Percentiles rank a stretch among this genome's conserved stretches.
Evolutionary conservation across 768 basidiomycete species (phyloP).

Genomic region (Tulasnella sp.): DNA sequence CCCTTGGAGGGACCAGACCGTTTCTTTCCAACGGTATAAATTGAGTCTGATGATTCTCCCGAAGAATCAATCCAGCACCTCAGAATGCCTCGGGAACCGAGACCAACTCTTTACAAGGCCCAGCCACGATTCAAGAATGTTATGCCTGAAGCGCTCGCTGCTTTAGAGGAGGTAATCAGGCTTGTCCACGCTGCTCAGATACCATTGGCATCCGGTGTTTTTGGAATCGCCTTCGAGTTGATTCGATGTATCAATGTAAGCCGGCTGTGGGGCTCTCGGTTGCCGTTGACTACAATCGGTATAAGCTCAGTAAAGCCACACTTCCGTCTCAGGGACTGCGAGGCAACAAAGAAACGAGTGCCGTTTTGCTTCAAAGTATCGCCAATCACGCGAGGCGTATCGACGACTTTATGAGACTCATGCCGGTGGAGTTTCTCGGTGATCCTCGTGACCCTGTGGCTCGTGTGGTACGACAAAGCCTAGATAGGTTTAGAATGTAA

Average conservation of each 20-base stretch:
- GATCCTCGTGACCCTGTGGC: not conserved
- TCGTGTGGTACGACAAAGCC: not conserved
- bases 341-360: not conserved
- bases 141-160: not conserved
- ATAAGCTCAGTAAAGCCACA: too few relatives aligned
- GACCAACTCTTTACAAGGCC: not conserved
- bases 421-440: not conserved
- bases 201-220: not conserved
- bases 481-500: not conserved
- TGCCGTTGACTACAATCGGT: too few relatives aligned
- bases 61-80: not conserved
- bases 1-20: too few relatives aligned
- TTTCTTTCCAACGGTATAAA: too few relatives aligned
- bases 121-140: not conserved
- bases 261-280: not conserved
- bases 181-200: not conserved
- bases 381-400: not conserved
- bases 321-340: not conserved
- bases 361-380: not conserved
- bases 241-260: not conserved
- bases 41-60: too few relatives aligned
- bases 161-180: not conserved
- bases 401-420: not conserved
- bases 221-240: not conserved
- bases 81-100: not conserved